Base-by-base conservation (phyloP, 257 asterid species). In the Petunia axillaris region DNA sequence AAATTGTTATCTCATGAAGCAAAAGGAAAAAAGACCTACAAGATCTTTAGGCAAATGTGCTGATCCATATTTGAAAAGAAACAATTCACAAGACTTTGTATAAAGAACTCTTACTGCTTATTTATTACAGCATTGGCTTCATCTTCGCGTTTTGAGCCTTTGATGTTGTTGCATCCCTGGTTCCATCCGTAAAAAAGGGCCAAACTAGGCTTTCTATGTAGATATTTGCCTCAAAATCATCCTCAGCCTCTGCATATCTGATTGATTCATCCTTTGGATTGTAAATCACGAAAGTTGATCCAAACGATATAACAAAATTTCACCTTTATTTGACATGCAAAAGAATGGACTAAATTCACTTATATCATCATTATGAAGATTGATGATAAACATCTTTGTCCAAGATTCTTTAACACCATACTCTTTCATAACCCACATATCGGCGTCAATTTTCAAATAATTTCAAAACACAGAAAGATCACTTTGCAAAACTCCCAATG, bases 351-450 rank as follows among this genome's bases (percentile, higher is more conserved):
- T 4, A 58, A 79, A 80, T 0, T 38, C 46, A 64, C 15, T 25
- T 41, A 50, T 82, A 90, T 25, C 89, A 25, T 25, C 25, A 25
- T 25, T 25, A 25, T 25, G 25, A 25, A 25, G 25, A 25, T 25
- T 86, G 79, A 89, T 53, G 0, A 60, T 77, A 38, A 63, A 80
- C 59, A 91, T 63, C 73, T 86, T 89, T 13, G 83, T 84, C 91
- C 94, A 92, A 8, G 83, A 83, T 16, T 63, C 83, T n/a, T 80
- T 81, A 8, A 78, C 80, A 10, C 85, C 85, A 55, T 85, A 85
- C 62, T 86, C 73, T 78, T 87, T 81, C 90, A 87, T 83, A 50
- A 84, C 63, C 97, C 97, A 91, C 75, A 92, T 57, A 79, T 92
- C 92, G 0, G 81, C 89, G 16, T 66, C 35, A 6, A 5, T 60